A percentile compares a stretch with the other conserved stretches of the same genome.
phyloP scores from a whole-genome alignment of 116 monocot species.

The Phalaenopsis hybrid region DNA sequence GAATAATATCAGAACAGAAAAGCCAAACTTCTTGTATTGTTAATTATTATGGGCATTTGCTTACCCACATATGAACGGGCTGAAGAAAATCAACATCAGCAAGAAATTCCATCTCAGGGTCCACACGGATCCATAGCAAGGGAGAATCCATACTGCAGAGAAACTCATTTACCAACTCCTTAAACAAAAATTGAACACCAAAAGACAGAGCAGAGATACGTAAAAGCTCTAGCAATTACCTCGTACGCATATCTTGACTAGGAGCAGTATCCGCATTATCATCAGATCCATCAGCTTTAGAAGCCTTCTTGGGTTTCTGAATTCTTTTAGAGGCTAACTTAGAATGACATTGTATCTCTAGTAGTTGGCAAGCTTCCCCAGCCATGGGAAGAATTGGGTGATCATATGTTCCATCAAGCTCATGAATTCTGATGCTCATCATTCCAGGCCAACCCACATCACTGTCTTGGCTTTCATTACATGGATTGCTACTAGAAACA shows the following conservation, averaged over 20 bases:
- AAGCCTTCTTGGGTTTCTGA: conserved; percentile 82
- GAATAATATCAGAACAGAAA: background rate
- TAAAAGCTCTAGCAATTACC: conserved; percentile 26
- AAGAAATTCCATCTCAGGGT: conserved; percentile 99
- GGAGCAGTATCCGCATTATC: conserved; percentile 67
- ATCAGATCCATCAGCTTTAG: conserved; percentile 86
- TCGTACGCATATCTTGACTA: conserved; percentile 47
- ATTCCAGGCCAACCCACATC: conserved; percentile 94
- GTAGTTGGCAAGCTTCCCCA: conserved; percentile 79
- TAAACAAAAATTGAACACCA: background rate
- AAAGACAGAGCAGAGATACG: background rate
- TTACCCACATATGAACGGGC: conserved; percentile 97
- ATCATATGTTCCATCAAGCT: conserved; percentile 89
- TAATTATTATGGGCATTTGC: conserved; percentile 9
- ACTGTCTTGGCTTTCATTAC: conserved; percentile 49
- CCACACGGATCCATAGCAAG: conserved; percentile 88
- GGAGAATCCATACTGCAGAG: conserved; percentile 80
- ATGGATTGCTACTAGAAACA: conserved; percentile 14
- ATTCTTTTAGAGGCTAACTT: conserved; percentile 75
- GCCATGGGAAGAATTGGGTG: conserved; percentile 81
- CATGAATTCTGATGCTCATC: conserved; percentile 98
- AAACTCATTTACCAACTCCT: background rate
- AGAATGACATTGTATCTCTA: conserved; percentile 95
- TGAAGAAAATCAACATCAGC: conserved; percentile 93
- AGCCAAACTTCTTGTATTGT: background rate